Evolutionary conservation across 2,329 filamentous ascomycete species (phyloP).

Genomic region (Nothophaeocryptopus gaeumannii): DNA sequence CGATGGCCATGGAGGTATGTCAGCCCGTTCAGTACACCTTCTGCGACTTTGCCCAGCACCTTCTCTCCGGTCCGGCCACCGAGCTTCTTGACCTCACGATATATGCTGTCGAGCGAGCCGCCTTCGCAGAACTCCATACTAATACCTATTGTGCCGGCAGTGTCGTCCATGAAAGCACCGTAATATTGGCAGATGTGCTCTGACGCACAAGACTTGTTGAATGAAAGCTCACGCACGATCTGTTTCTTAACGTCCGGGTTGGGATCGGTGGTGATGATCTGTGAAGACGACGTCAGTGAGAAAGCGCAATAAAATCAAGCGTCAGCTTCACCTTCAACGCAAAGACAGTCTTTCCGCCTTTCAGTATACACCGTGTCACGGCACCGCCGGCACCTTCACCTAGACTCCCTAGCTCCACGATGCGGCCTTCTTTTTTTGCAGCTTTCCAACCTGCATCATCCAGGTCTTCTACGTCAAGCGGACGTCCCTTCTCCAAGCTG

Average conservation of each 20-base stretch:
- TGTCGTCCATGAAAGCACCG: constrained; percentile 91
- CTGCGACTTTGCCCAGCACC: constrained; percentile 92
- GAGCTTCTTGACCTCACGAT: constrained; percentile 93
- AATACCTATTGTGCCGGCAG: constrained; percentile 95
- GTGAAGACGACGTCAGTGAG: constrained; percentile 7
- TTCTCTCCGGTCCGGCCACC: constrained; percentile 95
- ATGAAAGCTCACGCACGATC: constrained; percentile 91
- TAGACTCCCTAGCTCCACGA: constrained; percentile 81
- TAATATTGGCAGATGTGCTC: constrained; percentile 98
- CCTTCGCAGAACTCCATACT: constrained; percentile 99
- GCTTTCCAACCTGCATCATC: constrained; percentile 95
- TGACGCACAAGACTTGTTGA: constrained; percentile 96
- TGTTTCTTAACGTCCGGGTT: constrained; percentile 98
- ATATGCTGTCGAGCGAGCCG: constrained; percentile 92
- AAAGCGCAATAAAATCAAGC: neutral
- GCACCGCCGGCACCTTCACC: constrained; percentile 95
- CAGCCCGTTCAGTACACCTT: constrained; percentile 87
- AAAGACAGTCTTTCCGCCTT: constrained; percentile 90
- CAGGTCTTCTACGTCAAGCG: constrained; percentile 86
- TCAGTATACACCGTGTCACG: constrained; percentile 85
- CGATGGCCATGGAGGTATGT: constrained; percentile 94
- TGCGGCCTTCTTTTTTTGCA: constrained; percentile 82
- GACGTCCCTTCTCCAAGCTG: constrained; percentile 75
- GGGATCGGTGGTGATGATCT: constrained; percentile 98
- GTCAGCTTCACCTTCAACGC: constrained; percentile 78